Evolutionary conservation across 305 asterid species (phyloP), one percentile per base, ranked within the genome.

Genomic region (Ajuga reptans): DNA sequence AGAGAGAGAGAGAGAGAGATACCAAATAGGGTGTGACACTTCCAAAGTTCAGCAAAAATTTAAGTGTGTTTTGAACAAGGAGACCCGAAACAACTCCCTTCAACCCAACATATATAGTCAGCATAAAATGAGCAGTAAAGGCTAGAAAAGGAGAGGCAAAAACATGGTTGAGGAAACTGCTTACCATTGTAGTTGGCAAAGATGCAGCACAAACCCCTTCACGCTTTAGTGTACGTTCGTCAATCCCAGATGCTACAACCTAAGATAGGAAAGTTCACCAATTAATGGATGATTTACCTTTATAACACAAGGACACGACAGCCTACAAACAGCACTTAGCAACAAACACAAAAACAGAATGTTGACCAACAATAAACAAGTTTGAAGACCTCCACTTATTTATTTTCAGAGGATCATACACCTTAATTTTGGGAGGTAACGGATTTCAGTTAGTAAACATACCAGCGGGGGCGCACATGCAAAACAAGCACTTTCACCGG

Each of bases 151-250:
- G 47, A 24, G 59, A 52, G 52, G 41, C 34, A 58, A 15, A 45
- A 66, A 68, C 29, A 52, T 45, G 68, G 56, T 11, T 21, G 17
- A 50, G 57, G 67, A 1, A 53, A 62, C 2, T 18, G 72, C 55
- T 71, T 77, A 90, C 97, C 98, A 92, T 90, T 45, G 97, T 92
- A 68, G 97, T 92, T 43, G 98, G 98, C 77, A 92, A 84, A 60
- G 98, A 92, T 75, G 98, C 98, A 76, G 98, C 97, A 75, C 98
- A 92, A 69, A 92, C 98, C 70, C 98, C 98, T 81, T 92, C 98
- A 61, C 96, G 98, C 86, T 92, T 92, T 46, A 92, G 78, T 14
- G 97, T 92, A 11, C 95, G 93, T 68, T 92, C 97, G 78, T 92
- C 98, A 75, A 92, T 77, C 68, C 98, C 98, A 60, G 97, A 90